These are phyloP conservation scores for Rhodotorula sp. DNA, from an alignment of 1,284 basidiomycete species.

Conservation along the genomic window DNA sequence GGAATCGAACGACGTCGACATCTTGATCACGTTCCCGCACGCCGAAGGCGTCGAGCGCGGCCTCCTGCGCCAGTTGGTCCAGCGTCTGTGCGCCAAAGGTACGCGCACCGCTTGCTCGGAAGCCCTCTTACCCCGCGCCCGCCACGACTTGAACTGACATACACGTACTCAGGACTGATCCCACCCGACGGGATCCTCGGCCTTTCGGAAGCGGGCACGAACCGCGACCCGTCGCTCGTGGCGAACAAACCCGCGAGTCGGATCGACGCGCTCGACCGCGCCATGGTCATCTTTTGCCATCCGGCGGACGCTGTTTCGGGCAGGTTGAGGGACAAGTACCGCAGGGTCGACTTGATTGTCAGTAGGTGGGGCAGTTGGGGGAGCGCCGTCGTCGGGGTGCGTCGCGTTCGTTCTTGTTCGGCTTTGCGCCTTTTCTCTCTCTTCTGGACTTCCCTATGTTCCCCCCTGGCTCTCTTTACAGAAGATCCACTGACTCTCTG, in stretches of 20 bases:
- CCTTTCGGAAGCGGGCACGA: conserved; percentile 11
- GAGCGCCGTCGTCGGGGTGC: conserved; percentile 66
- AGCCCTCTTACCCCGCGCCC: no score
- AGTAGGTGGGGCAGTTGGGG: conserved; percentile 66
- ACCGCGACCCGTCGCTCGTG: conserved; percentile 4
- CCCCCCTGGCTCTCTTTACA: not conserved
- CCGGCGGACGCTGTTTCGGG: conserved; percentile 50
- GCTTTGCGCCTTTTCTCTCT: not conserved
- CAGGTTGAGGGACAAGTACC: conserved; percentile 43
- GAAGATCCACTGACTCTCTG: not conserved
- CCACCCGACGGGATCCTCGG: conserved; percentile 22
- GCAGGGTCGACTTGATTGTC: conserved; percentile 72
- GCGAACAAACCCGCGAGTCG: conserved; percentile 17
- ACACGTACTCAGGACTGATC: conserved; percentile 19
- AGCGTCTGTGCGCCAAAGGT: conserved; percentile 27
- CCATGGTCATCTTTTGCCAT: conserved; percentile 46
- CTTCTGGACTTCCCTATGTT: no score
- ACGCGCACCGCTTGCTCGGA: not conserved
- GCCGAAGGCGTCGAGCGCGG: conserved; percentile 32
- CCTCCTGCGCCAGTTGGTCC: conserved; percentile 14
- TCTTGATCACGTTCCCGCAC: conserved; percentile 56
- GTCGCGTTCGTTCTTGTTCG: conserved; percentile 58
- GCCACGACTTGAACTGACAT: no score
- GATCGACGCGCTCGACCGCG: conserved; percentile 36
- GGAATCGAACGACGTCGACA: conserved; percentile 71